Percentiles rank a stretch among this genome's conserved stretches.
Evolutionary conservation across 352 stramenopile genomes (phyloP).

Genomic region (Pythium rhizo-oryzae): DNA sequence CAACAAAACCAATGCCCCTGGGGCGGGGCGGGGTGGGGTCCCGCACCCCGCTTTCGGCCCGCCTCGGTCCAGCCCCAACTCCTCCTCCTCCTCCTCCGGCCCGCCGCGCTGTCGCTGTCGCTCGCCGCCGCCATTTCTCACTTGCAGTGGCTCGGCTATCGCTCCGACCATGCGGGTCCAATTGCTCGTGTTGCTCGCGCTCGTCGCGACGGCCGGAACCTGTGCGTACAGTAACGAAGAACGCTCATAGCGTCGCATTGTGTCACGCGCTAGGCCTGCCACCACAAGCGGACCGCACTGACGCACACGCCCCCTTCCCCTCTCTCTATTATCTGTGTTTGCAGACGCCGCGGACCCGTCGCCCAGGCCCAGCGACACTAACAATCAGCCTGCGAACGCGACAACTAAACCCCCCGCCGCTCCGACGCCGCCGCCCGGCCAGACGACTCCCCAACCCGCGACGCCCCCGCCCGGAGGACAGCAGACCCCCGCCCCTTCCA

Average conservation of each 20-base stretch:
- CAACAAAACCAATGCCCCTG: no score
- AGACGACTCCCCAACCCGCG: conserved; percentile 8
- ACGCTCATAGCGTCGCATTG: neutral
- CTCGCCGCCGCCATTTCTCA: neutral
- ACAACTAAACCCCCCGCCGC: neutral
- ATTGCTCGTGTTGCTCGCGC: conserved; percentile 1
- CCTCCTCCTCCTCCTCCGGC: no score
- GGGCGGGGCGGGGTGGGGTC: neutral
- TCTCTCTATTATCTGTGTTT: neutral
- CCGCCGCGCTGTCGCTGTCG: no score
- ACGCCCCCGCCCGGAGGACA: conserved; percentile 1
- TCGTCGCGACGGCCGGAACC: neutral
- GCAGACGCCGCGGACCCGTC: conserved; percentile 6
- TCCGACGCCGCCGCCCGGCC: conserved; percentile 1
- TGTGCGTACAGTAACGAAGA: neutral
- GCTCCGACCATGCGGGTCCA: neutral
- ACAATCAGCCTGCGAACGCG: conserved; percentile 33
- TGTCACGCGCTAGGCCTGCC: neutral
- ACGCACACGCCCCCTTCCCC: neutral
- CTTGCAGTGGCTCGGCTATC: neutral
- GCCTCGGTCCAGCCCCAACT: no score
- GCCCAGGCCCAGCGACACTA: conserved; percentile 33
- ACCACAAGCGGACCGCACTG: neutral
- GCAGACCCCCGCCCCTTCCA: conserved; percentile 6
- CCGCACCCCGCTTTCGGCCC: neutral